phyloP scores from a whole-genome alignment of 169 alveolate genomes.

The Cryptosporidium canis region DNA sequence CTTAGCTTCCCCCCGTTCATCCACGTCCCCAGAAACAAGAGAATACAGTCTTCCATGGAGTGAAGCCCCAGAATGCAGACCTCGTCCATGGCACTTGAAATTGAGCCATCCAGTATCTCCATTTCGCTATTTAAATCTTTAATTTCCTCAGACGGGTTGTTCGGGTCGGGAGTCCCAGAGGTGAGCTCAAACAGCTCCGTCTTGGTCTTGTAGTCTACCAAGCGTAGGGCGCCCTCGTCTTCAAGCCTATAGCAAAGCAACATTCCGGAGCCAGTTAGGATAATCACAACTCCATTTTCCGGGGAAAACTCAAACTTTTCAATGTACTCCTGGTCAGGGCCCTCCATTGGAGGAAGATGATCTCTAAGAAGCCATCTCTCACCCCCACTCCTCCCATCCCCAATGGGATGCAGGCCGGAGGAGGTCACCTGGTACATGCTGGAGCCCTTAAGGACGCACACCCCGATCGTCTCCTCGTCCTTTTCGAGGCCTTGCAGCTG shows the following conservation, averaged over 20 bases:
- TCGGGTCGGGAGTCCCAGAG: background rate
- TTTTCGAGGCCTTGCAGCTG: slow-evolving; percentile 25
- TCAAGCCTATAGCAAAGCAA: slow-evolving; percentile 10
- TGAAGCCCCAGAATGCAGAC: slow-evolving; percentile 2
- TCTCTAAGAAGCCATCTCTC: slow-evolving; percentile 21
- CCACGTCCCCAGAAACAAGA: slow-evolving; percentile 57
- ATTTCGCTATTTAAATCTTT: background rate
- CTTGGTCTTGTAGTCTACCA: background rate
- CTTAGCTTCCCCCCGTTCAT: slow-evolving; percentile 16
- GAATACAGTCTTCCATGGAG: background rate
- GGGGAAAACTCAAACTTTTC: slow-evolving; percentile 23
- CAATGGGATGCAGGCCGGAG: slow-evolving; percentile 7
- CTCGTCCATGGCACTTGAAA: slow-evolving; percentile 5
- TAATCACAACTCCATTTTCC: background rate
- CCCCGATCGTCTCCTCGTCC: slow-evolving; percentile 29
- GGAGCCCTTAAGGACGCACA: background rate
- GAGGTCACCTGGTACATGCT: slow-evolving; percentile 41
- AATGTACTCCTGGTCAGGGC: background rate
- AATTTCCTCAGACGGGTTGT: background rate
- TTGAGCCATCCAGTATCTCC: background rate
- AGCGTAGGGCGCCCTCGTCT: background rate
- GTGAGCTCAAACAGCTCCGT: slow-evolving; percentile 6
- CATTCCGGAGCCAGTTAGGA: background rate
- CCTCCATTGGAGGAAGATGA: background rate
- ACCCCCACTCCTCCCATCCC: background rate